Percentiles rank a stretch among this genome's conserved stretches.
phyloP scores from a whole-genome alignment of 2,329 filamentous ascomycete species.

The Cyclaneusma minus region DNA sequence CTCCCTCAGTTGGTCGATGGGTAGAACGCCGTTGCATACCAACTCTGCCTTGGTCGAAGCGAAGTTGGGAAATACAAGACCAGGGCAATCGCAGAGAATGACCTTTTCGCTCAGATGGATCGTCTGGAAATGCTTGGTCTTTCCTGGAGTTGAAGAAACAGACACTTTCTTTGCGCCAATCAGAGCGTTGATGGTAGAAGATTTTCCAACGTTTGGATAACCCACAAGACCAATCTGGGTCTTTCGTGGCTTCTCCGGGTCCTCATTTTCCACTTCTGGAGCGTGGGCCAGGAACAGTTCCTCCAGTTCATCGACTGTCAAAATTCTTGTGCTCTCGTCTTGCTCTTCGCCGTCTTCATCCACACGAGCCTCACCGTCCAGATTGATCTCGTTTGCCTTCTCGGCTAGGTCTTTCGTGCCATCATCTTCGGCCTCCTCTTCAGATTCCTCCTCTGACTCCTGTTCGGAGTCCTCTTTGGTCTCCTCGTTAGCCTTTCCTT shows the following conservation, averaged over 20 bases:
- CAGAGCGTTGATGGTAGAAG: slow-evolving; percentile 97
- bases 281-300: slow-evolving; percentile 69
- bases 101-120: slow-evolving; percentile 85
- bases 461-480: slow-evolving; percentile 21
- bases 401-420: slow-evolving; percentile 26
- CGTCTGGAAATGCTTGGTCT: slow-evolving; percentile 99
- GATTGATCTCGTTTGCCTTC: slow-evolving; percentile 19
- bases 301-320: slow-evolving; percentile 88
- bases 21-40: slow-evolving; percentile 85
- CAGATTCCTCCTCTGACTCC: slow-evolving; percentile 25
- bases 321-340: slow-evolving; percentile 50
- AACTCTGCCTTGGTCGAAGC: slow-evolving; percentile 92
- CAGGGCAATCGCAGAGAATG: slow-evolving; percentile 91
- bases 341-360: slow-evolving; percentile 13
- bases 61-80: slow-evolving; percentile 97
- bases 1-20: slow-evolving; percentile 91
- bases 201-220: slow-evolving; percentile 98
- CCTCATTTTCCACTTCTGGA: slow-evolving; percentile 39
- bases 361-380: slow-evolving; percentile 16
- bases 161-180: slow-evolving; percentile 97
- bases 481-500: slow-evolving; percentile 23
- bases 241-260: slow-evolving; percentile 40
- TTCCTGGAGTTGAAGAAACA: slow-evolving; percentile 90
- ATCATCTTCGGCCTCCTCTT: slow-evolving; percentile 24
- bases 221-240: slow-evolving; percentile 87